phyloP scores from a whole-genome alignment of 192 early-diverging fungal species.

The Podila epigama region DNA sequence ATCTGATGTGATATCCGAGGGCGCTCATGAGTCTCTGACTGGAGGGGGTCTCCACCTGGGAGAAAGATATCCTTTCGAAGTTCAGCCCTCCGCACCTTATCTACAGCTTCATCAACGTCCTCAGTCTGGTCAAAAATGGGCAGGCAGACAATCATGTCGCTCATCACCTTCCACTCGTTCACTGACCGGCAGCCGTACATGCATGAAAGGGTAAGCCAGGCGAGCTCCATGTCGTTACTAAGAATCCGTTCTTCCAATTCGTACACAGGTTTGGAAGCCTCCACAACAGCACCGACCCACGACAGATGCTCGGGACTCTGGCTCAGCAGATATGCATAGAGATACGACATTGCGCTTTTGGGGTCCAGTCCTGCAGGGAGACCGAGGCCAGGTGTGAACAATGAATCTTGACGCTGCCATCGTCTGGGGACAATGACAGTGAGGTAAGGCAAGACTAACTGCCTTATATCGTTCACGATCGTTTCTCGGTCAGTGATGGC shows the following conservation, averaged over 20 bases:
- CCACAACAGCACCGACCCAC: constrained; percentile 55
- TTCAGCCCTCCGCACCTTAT: constrained; percentile 20
- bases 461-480: constrained; percentile 58
- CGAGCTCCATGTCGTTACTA: constrained; percentile 57
- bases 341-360: constrained; percentile 31
- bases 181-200: constrained; percentile 56
- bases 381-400: constrained; percentile 11
- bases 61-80: constrained; percentile 38
- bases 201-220: constrained; percentile 55
- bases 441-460: constrained; percentile 58
- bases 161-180: constrained; percentile 52
- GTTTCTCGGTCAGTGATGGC: constrained; percentile 41
- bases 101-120: constrained; percentile 36
- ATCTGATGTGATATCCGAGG: constrained; percentile 33
- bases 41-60: background rate
- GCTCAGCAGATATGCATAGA: constrained; percentile 58
- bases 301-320: constrained; percentile 49
- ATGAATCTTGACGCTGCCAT: constrained; percentile 20
- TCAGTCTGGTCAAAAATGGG: constrained; percentile 57
- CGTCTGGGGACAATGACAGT: constrained; percentile 30
- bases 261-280: constrained; percentile 58
- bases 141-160: constrained; percentile 61
- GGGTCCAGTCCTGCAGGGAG: constrained; percentile 29
- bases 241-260: constrained; percentile 58
- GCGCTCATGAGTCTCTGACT: background rate